Conservation (phyloP, 352 stramenopile genomes). For the Thraustochytrium striatum region DNA sequence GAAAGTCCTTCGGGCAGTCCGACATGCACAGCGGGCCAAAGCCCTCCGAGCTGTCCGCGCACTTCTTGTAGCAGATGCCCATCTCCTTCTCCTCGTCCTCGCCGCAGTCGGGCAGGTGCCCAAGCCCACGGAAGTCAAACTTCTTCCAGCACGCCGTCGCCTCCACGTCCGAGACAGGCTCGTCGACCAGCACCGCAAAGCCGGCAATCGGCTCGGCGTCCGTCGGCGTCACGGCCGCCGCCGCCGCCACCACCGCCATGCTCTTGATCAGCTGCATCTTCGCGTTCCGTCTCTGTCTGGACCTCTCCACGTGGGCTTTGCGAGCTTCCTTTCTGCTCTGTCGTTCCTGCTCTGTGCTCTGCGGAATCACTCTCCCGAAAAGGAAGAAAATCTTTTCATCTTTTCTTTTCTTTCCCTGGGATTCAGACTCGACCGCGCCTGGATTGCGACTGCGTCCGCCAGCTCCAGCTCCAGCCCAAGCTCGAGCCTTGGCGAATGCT, state of each 20-base stretch:
- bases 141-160: conserved; percentile 36
- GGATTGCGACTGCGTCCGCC: background rate
- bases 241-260: background rate
- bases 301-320: background rate
- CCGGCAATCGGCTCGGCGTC: background rate
- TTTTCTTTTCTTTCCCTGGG: background rate
- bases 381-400: background rate
- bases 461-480: background rate
- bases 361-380: background rate
- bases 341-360: background rate
- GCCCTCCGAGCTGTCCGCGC: background rate
- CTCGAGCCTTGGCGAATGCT: no score
- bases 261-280: background rate
- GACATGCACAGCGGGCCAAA: conserved; percentile 6
- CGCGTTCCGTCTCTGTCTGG: background rate
- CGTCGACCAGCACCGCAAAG: background rate
- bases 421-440: background rate
- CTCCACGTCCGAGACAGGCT: background rate
- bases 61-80: conserved; percentile 41
- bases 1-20: background rate
- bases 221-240: background rate
- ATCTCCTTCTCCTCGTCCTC: conserved; percentile 15
- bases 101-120: conserved; percentile 20
- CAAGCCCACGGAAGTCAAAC: conserved; percentile 22
- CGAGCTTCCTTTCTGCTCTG: background rate